Evolutionary conservation across 139 green algal genomes (phyloP).

Genomic region (Ostreobium quekettii): DNA sequence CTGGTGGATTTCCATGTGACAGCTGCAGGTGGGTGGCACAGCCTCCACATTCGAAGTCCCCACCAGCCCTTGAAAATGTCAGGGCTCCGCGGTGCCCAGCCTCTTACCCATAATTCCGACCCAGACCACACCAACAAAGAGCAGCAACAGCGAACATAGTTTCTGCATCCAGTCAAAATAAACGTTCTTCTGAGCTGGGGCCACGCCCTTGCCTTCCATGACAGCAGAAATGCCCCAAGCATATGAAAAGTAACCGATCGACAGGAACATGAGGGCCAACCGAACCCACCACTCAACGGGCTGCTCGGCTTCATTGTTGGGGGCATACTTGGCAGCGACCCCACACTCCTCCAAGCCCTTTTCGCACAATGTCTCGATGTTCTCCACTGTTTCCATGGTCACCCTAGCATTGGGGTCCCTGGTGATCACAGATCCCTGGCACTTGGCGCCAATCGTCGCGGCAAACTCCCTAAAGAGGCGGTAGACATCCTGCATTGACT

Average conservation of each 20-base stretch:
- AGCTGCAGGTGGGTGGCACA: too few species aligned
- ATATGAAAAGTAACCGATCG: neutral
- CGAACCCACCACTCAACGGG: neutral
- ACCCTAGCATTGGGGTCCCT: neutral
- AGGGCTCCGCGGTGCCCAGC: too few species aligned
- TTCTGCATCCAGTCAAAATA: neutral
- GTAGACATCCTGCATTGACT: neutral
- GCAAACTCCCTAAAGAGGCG: neutral
- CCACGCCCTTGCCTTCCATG: neutral
- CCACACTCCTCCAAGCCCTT: neutral
- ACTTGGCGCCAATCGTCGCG: neutral
- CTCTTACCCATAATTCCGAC: neutral
- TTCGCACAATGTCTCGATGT: neutral
- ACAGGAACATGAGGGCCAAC: neutral
- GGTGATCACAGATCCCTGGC: neutral
- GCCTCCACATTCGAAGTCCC: too few species aligned
- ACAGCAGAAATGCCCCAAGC: neutral
- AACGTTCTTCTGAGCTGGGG: neutral
- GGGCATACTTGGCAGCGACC: neutral
- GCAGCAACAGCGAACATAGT: neutral
- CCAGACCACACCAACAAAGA: neutral
- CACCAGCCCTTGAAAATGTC: too few species aligned
- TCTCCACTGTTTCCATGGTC: neutral
- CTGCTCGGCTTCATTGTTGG: neutral
- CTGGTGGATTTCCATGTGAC: too few species aligned